Evolutionary conservation across 1,284 basidiomycete genomes (phyloP), one percentile per base, ranked within the genome.

Genomic region (Ustilago tritici): DNA sequence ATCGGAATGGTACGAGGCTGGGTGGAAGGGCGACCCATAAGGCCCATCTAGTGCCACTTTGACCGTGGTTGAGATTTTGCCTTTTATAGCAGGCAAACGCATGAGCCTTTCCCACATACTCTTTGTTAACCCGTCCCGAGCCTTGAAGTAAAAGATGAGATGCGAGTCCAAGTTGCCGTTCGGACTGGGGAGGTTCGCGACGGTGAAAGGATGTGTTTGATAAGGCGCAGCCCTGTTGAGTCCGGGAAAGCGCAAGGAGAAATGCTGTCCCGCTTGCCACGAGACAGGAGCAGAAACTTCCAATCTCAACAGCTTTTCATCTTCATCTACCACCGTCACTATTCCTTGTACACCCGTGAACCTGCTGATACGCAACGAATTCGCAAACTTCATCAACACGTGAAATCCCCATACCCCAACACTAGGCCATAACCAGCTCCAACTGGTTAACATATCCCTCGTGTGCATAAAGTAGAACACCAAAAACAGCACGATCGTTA

Each of bases 201-300:
- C 72, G 15, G 83, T 85, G 35, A 84, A 85, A 0, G 83, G 83
- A 54, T 85, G 83, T 4, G 65, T 68, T 19, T 79, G 73, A 61
- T 70, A 63, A 4, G 79, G 76, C 7, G 65, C 60, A 3, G 64
- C 34, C 12, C 49, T 36, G 59, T 65, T 71, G 47, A 83, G 23
- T 0, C 66, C 61, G 0, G 84, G 83, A 50, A 85, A 82, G 40
- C 82, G 78, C 15, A 85, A 23, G 57, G 78, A 84, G 43, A 85
- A 75, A 53, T 84, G 81, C 47, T 84, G 82, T 1, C 82, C 83
- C 0, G 81, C 61, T 17, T 32, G 35, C 84, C 84, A 85, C 15
- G 66, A 54, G 0, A 81, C 64, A 1, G 69, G 71, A 0, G 83
- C 84, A 14, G 36, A 41, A 28, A 79, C 32, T 19, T 76, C 70